Evolutionary conservation across 768 basidiomycete species (phyloP).

Genomic region (Pleurotus pulmonarius): DNA sequence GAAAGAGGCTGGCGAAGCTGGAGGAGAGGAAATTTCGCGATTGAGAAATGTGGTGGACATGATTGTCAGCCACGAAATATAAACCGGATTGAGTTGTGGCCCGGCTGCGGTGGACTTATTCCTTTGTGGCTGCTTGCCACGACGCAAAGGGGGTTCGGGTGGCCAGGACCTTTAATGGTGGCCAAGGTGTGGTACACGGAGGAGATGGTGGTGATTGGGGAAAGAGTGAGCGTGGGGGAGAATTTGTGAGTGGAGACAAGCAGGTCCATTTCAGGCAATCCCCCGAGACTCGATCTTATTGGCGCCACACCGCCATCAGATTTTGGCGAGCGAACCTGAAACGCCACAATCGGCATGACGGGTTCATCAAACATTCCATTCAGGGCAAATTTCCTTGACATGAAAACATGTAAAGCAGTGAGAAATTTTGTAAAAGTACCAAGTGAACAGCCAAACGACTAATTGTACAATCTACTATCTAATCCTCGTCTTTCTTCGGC

Average conservation of each 20-base stretch:
- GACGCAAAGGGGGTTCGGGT: neutral
- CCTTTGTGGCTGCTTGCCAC: slow-evolving; percentile 2
- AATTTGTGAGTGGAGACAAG: neutral
- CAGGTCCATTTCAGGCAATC: neutral
- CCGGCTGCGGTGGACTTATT: neutral
- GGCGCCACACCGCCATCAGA: slow-evolving; percentile 1
- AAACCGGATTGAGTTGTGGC: neutral
- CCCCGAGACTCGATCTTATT: slow-evolving; percentile 1
- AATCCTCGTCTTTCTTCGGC: slow-evolving; percentile 85
- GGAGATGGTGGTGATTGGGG: slow-evolving; percentile 1
- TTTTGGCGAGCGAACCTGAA: neutral
- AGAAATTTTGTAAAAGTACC: neutral
- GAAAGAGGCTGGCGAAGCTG: slow-evolving; percentile 6
- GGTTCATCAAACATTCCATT: slow-evolving; percentile 5
- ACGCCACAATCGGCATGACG: slow-evolving; percentile 6
- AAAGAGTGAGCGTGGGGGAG: neutral
- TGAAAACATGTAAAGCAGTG: neutral
- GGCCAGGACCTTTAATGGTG: neutral
- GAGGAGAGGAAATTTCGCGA: neutral
- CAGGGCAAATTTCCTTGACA: neutral
- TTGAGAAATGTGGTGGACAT: neutral
- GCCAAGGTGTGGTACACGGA: neutral
- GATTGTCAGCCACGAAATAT: slow-evolving; percentile 1
- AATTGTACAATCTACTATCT: neutral
- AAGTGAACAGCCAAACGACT: neutral